Base-by-base conservation (phyloP, 768 basidiomycete species). In the Stropharia rugosoannulata region DNA sequence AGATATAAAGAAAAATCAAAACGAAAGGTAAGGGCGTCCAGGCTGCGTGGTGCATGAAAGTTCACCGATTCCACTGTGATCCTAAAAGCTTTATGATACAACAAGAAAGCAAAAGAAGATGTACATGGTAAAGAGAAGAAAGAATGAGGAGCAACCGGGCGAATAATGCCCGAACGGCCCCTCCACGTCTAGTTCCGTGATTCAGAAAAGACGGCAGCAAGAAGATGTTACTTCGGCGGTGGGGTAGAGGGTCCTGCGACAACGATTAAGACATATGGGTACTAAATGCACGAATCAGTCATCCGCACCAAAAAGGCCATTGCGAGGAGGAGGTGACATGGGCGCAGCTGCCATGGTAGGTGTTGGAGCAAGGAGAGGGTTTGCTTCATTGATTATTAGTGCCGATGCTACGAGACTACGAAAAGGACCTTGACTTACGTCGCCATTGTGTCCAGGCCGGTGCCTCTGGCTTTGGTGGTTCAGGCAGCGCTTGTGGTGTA, bases 381-480 rank as follows among this genome's bases (percentile, higher is more conserved):
- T 89, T 3, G 89, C 89, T 90, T 62, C 6, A 50, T 12, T 49
- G 45, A 36, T 40, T 37, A 49, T 51, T 9, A 40, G 18, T 19
- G 4, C 13, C 7, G 12, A 46, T n/a, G 4, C 4, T 4, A 15
- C 18, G 27, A n/a, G 27, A 1, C 4, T n/a, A 13, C 51, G 22
- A n/a, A 37, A 39, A 43, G 38, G 49, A n/a, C 37, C 39, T 4
- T 37, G 36, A 77, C 83, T 51, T 66, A 93, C 90, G 90, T 75
- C 85, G 79, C 90, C 90, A 93, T 62, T 91, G 89, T 0, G 90
- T 83, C 90, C 90, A 93, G 1, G 90, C 82, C n/a, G 89, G 89
- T 27, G 83, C 16, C 36, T 80, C 78, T 0, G 80, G 77, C 62
- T 81, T 80, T 0, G 78, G 77, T 10, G 77, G 71, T 5, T 76